phyloP scores from a whole-genome alignment of 192 early-diverging fungal genomes.

The Helicostylum pulchrum region DNA sequence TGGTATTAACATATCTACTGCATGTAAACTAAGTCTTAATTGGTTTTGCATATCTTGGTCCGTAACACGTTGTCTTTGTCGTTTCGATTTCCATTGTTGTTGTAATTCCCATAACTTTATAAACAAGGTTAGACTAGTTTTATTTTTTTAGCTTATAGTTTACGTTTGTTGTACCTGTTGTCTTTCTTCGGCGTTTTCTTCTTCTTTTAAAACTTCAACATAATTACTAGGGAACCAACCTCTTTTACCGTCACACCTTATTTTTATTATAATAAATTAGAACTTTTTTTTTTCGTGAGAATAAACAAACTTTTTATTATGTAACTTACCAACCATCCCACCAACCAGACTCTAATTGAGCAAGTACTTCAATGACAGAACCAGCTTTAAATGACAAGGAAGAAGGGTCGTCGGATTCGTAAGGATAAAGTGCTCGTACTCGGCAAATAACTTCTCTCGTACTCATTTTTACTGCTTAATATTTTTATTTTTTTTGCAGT shows the following conservation, averaged over 20 bases:
- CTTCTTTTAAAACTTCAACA: constrained; percentile 51
- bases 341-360: constrained; percentile 91
- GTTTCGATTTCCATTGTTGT: constrained; percentile 11
- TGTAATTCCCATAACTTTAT: constrained; percentile 12
- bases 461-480: background rate
- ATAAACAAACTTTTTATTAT: background rate
- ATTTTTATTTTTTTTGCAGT: too few relatives aligned
- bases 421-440: constrained; percentile 83
- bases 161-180: background rate
- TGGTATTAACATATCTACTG: constrained; percentile 1
- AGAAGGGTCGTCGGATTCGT: constrained; percentile 72
- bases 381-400: constrained; percentile 79
- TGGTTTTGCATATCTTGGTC: background rate
- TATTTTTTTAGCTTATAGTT: background rate
- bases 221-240: constrained; percentile 94
- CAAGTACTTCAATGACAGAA: constrained; percentile 88
- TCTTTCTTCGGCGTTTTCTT: background rate
- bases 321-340: constrained; percentile 85
- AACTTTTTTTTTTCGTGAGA: background rate
- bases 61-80: background rate
- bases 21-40: constrained; percentile 9
- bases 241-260: constrained; percentile 62
- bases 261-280: background rate
- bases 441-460: constrained; percentile 20
- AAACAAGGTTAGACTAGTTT: background rate